Evolutionary conservation across 78 protist species (phyloP).

Genomic region (Kipferlia bialata): DNA sequence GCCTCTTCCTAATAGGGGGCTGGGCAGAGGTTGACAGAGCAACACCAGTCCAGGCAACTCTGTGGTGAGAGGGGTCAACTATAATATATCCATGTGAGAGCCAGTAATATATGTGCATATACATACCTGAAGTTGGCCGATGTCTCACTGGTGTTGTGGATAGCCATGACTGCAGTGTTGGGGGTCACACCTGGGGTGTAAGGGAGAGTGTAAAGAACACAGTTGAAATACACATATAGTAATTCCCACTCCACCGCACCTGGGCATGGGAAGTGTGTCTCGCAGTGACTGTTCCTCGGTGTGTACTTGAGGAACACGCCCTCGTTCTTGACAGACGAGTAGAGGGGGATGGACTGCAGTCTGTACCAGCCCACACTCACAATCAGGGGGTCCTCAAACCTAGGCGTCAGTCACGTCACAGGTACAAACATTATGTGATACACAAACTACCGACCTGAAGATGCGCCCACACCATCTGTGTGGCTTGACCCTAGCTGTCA

Average conservation of each 20-base stretch:
- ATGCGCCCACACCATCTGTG: no score
- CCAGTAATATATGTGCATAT: conserved; percentile 1
- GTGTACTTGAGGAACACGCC: conserved; percentile 21
- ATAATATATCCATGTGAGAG: no score
- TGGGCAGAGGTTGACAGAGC: no score
- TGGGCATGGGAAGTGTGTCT: background rate
- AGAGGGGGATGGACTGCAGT: conserved; percentile 25
- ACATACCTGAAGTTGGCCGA: background rate
- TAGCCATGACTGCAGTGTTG: background rate
- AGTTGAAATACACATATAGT: conserved; percentile 8
- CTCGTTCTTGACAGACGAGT: background rate
- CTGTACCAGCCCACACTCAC: conserved; percentile 29
- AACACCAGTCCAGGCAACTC: no score
- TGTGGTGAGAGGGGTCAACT: no score
- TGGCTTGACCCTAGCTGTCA: no score
- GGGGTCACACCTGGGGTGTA: background rate
- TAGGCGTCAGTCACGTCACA: no score
- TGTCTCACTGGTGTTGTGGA: background rate
- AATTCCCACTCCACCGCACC: no score
- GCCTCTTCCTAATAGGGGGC: conserved; percentile 18
- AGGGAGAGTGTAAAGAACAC: background rate
- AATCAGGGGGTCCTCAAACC: conserved; percentile 30
- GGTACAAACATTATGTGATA: no score
- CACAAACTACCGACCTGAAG: no score
- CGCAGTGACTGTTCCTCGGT: conserved; percentile 15